Evolutionary conservation across 2,329 filamentous ascomycete species (phyloP), one percentile per base, ranked within the genome.

Genomic region (Verticillium longisporum): DNA sequence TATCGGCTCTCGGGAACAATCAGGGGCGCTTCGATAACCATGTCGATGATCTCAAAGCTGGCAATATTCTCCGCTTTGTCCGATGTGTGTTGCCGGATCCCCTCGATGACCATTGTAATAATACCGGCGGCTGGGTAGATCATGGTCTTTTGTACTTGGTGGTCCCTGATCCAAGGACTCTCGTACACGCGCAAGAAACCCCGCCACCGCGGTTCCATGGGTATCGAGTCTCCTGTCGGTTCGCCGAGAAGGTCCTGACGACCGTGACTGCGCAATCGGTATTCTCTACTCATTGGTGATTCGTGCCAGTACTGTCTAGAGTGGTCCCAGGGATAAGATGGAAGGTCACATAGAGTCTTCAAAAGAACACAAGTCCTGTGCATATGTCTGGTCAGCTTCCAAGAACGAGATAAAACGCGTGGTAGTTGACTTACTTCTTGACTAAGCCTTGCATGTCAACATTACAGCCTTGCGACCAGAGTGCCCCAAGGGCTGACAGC

Each of bases 261-360:
- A 1, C 77, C 74, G 59, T 76, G 76, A 32, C 75, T 70, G 14
- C 80, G 73, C 61, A 79, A 76, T 2, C 81, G 75, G 56, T 76
- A 75, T 11, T 76, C 72, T 14, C 69, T 67, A 21, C 78, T 78
- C 2, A 80, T 66, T 53, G 80, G 77, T 1, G 79, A 79, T 62
- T 85, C 82, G 62, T 81, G 76, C 82, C 83, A 85, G 67, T 83
- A 83, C 1, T 68, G 71, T 32, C 76, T 80, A 32, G 72, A 69
- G 61, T 84, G 82, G 34, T 84, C 82, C 82, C 83, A 85, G 2
- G 79, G 75, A 62, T 85, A 85, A 1, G 75, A 73, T 1, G 83
- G 83, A 36, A 85, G 68, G 61, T 79, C 76, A 1, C 72, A 66
- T 3, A 84, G 69, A 21, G 76, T 64, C 32, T 63, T 60, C 50